Conservation (phyloP, 2,329 filamentous ascomycete genomes). For the Mycosphaerella sp. region DNA sequence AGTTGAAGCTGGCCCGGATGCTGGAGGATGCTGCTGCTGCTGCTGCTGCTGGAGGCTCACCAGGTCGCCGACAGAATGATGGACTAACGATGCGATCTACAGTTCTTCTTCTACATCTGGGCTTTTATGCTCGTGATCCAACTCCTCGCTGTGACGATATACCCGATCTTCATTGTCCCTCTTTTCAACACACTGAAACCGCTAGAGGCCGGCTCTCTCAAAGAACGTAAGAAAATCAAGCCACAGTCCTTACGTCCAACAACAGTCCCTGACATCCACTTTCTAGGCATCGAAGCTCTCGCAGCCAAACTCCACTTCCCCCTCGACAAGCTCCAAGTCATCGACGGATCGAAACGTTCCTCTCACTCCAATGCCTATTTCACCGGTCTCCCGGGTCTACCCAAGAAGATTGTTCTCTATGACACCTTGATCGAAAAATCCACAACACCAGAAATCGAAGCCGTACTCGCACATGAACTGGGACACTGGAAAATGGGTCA, state of each 20-base stretch:
- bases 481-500: slow-evolving; percentile 97
- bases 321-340: slow-evolving; percentile 86
- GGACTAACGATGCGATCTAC: neutral
- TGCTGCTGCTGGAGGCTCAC: too few relatives aligned
- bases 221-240: slow-evolving; percentile 50
- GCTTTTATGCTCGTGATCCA: slow-evolving; percentile 83
- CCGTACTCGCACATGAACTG: slow-evolving; percentile 89
- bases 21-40: too few relatives aligned
- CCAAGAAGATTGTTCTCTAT: slow-evolving; percentile 99
- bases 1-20: neutral
- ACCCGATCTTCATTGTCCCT: slow-evolving; percentile 87
- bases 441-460: slow-evolving; percentile 83
- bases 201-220: slow-evolving; percentile 77
- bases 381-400: slow-evolving; percentile 97
- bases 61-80: too few relatives aligned
- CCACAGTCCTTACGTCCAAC: too few relatives aligned
- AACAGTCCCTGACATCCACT: too few relatives aligned
- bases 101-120: slow-evolving; percentile 98
- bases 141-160: slow-evolving; percentile 91
- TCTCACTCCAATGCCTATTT: slow-evolving; percentile 92
- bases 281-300: slow-evolving; percentile 62
- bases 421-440: slow-evolving; percentile 97
- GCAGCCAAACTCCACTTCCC: slow-evolving; percentile 84
- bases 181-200: slow-evolving; percentile 98
- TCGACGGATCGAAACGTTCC: slow-evolving; percentile 83